Evolutionary conservation across 257 asterid species (phyloP), one percentile per base, ranked within the genome.

Genomic region (Gentiana dahurica): DNA sequence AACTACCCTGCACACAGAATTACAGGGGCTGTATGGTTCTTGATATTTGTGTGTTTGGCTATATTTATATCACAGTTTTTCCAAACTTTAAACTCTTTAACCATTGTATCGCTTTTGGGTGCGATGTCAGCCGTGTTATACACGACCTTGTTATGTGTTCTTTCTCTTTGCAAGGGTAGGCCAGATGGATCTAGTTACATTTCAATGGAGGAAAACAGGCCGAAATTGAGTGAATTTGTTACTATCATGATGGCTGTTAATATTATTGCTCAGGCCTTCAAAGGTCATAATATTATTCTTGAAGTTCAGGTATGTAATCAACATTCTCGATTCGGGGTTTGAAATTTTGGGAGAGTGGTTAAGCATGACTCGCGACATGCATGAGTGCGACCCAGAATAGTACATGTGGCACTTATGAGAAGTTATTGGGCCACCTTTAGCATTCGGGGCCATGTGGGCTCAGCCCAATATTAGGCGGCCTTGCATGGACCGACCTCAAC

Each of bases 51-150:
- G 3, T 65, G 75, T 57, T 73, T 79, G 1, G 94, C 97, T 3
- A 57, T 77, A 34, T 48, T 86, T 58, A 65, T 89, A 41, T 61
- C 92, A 54, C 97, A 89, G 70, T 93, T 89, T 24, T 24, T 3
- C 97, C 97, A 0, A 89, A 89, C 66, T 79, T 89, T 50, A 24
- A 89, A 89, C 51, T 86, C 97, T 67, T 83, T 89, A 0, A 94
- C 94, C 4, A 90, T 92, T 35, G 77, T 89, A 65, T 89, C 97
- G 36, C 77, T 86, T 6, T 7, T 84, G 13, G 93, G 94, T 2
- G 86, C 90, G 6, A 50, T 79, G 73, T 78, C 94, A 0, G 95
- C 97, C 0, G 77, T 89, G 3, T 69, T 85, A 3, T 89, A 86
- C 58, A 81, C 86, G 13, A 86, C 97, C 11, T 61, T 86, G 12